These are phyloP conservation scores for Pythium angustatum DNA, from an alignment of 352 stramenopile species.

Conservation along the genomic window DNA sequence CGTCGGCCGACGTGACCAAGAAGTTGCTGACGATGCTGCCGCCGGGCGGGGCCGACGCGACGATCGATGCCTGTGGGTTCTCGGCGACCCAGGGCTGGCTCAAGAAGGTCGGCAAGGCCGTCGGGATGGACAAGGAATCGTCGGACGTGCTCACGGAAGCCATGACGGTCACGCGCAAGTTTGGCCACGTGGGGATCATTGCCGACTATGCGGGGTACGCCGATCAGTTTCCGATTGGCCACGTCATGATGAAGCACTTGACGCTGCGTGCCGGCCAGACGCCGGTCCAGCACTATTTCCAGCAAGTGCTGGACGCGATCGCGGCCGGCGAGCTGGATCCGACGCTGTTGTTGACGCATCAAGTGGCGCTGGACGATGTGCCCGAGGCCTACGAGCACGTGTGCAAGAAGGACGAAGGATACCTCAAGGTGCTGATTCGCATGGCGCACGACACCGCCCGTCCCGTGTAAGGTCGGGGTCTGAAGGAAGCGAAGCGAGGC, in stretches of 20 bases:
- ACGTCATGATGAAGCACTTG: conserved; percentile 63
- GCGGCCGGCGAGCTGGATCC: conserved; percentile 56
- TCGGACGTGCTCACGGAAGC: conserved; percentile 64
- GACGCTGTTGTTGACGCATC: conserved; percentile 57
- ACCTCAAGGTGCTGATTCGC: conserved; percentile 62
- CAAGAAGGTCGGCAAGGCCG: conserved; percentile 44
- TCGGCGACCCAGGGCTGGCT: conserved; percentile 39
- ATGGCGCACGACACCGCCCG: conserved; percentile 9
- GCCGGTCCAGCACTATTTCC: conserved; percentile 60
- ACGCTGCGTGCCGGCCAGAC: conserved; percentile 51
- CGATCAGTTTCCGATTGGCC: conserved; percentile 52
- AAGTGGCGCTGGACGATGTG: conserved; percentile 52
- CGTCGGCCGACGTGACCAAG: conserved; percentile 43
- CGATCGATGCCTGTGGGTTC: conserved; percentile 56
- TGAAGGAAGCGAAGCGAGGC: neutral
- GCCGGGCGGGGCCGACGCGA: conserved; percentile 48
- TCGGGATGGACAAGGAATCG: conserved; percentile 52
- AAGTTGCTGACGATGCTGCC: conserved; percentile 58
- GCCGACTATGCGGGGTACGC: conserved; percentile 51
- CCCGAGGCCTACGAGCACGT: conserved; percentile 53
- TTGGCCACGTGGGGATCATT: conserved; percentile 53
- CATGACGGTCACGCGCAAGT: conserved; percentile 60
- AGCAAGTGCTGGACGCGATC: conserved; percentile 53
- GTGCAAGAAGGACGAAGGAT: conserved; percentile 57
- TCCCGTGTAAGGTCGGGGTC: neutral